These are phyloP conservation scores for Narthecium ossifragum DNA, from an alignment of 106 monocot species.

Conservation along the genomic window DNA sequence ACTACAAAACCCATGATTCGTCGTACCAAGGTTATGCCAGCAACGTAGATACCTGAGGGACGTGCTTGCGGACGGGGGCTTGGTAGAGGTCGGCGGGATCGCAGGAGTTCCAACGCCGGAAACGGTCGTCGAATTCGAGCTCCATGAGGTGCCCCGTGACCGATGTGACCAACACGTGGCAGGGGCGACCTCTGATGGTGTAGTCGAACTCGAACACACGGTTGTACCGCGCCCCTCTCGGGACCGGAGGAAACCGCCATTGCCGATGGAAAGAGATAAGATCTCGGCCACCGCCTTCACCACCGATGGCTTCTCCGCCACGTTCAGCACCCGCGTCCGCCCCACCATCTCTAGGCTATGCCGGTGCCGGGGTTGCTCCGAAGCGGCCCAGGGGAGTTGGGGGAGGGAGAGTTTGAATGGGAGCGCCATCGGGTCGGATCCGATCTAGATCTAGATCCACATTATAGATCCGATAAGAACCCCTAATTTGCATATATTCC, in stretches of 20 bases:
- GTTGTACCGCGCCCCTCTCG: constrained; percentile 79
- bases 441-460: too few relatives aligned
- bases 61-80: constrained; percentile 80
- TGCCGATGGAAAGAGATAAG: constrained; percentile 61
- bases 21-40: too few relatives aligned
- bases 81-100: constrained; percentile 80
- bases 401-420: too few relatives aligned
- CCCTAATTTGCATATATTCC: too few relatives aligned
- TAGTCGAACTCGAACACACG: constrained; percentile 91
- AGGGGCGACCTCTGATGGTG: constrained; percentile 45
- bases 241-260: constrained; percentile 34
- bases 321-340: constrained; percentile 69
- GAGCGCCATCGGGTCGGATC: too few relatives aligned
- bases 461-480: too few relatives aligned
- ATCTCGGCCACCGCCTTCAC: constrained; percentile 89
- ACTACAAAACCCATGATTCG: too few relatives aligned
- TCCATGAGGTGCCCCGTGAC: constrained; percentile 98
- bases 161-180: constrained; percentile 89
- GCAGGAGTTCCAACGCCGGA: constrained; percentile 85
- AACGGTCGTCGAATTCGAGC: constrained; percentile 89
- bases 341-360: too few relatives aligned
- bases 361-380: too few relatives aligned
- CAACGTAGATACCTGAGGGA: constrained; percentile 57
- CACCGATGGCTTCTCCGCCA: constrained; percentile 98
- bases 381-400: too few relatives aligned